Evolutionary conservation across 2,329 filamentous ascomycete genomes (phyloP).

Genomic region (Hypoxylon sp.): DNA sequence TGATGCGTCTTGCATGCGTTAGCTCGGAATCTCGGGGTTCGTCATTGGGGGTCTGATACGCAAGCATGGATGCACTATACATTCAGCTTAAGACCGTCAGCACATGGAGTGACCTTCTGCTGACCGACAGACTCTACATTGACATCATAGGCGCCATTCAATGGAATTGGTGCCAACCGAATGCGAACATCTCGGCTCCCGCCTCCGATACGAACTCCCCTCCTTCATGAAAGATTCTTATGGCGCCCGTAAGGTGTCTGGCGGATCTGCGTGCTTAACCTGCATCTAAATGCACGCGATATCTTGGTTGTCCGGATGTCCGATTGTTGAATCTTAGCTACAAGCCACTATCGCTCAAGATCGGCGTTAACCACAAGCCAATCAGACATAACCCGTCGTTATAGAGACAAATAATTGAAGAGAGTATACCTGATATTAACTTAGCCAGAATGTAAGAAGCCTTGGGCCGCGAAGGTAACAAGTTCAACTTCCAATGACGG

Average conservation of each 20-base stretch:
- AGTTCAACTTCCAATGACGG: background rate
- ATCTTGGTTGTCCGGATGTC: background rate
- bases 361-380: background rate
- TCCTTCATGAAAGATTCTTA: background rate
- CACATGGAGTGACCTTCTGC: background rate
- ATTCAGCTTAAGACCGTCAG: conserved; percentile 27
- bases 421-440: background rate
- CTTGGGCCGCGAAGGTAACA: background rate
- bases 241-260: background rate
- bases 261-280: background rate
- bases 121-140: conserved; percentile 3
- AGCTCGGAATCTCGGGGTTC: conserved; percentile 41
- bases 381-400: background rate
- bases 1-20: conserved; percentile 12
- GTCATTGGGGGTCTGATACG: conserved; percentile 17
- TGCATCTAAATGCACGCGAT: background rate
- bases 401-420: background rate
- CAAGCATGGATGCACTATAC: conserved; percentile 18
- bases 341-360: background rate
- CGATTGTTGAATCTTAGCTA: background rate
- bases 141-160: background rate
- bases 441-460: background rate
- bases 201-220: background rate
- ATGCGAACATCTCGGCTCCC: background rate
- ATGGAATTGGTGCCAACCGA: background rate